Evolutionary conservation across 768 basidiomycete genomes (phyloP), one percentile per base, ranked within the genome.

Genomic region (Termitomyces sp.): DNA sequence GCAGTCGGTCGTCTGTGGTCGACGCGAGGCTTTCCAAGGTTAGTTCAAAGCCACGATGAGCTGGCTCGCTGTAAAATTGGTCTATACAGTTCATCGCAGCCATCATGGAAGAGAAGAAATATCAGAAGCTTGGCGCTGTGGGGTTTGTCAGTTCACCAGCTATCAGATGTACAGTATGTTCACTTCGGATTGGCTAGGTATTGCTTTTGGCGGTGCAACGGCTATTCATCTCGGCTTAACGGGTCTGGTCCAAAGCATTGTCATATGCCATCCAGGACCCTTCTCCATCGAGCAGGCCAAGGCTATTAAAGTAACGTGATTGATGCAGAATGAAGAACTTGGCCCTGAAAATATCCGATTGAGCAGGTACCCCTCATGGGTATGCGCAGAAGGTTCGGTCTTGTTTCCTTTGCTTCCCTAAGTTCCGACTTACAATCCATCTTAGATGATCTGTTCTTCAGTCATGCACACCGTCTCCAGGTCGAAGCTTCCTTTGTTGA

Each of bases 41-140:
- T 16, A 29, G 51, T 21, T 23, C 31, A 23, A 41, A 27, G 5
- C 23, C 3, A 23, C n/a, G 29, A 53, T 16, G 31, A 4, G 4
- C 11, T 34, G 21, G 10, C 29, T 12, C 4, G 34, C 55, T 4
- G 19, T 53, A 35, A 44, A 19, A 21, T 35, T 23, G 9, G 12
- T 48, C 37, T 43, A 17, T 29, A 25, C 34, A 77, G 76, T 75
- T 77, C 60, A 68, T 77, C 27, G 41, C 61, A 21, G 59, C 68
- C 16, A 56, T 79, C 29, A 62, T 71, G 50, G 66, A 66, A 37
- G 71, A 75, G 59, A 76, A 73, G 61, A 62, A 69, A 21, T 79
- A 77, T 53, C 69, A 71, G 34, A 75, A 75, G 54, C 38, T 77
- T n/a, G 77, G 77, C 8, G 71, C 70, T 21, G 68, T 75, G 4